phyloP scores from a whole-genome alignment of 352 stramenopile species.

The Aphanomyces invadans region DNA sequence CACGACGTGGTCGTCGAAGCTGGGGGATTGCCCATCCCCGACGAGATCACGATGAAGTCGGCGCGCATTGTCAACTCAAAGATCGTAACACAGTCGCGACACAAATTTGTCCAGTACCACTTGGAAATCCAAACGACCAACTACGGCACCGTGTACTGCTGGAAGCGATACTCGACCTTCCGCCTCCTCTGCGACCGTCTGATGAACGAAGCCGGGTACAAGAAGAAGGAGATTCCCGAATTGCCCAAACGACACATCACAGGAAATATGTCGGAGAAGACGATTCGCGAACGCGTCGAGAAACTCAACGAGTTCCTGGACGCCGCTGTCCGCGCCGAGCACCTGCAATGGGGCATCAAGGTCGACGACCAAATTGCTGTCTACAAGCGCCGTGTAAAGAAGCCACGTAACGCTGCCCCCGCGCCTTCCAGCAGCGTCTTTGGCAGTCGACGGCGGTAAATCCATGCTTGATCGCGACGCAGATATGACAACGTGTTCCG shows the following conservation, averaged over 20 bases:
- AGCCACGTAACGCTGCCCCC: constrained; percentile 14
- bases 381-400: constrained; percentile 85
- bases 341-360: constrained; percentile 82
- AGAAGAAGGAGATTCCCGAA: constrained; percentile 75
- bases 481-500: no score
- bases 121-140: constrained; percentile 81
- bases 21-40: constrained; percentile 41
- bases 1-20: constrained; percentile 69
- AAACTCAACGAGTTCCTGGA: constrained; percentile 81
- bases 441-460: constrained; percentile 18
- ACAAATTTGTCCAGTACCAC: constrained; percentile 88
- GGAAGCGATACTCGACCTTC: constrained; percentile 86
- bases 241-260: constrained; percentile 75
- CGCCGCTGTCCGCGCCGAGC: constrained; percentile 63
- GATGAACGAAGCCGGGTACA: constrained; percentile 77
- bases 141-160: constrained; percentile 83
- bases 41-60: constrained; percentile 73
- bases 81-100: constrained; percentile 72
- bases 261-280: constrained; percentile 78
- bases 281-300: constrained; percentile 70
- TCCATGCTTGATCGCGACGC: no score
- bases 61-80: constrained; percentile 78
- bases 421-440: not conserved
- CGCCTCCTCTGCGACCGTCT: constrained; percentile 75
- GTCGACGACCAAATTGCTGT: constrained; percentile 83